Conservation (phyloP, 805 yeast genomes). For the Clavispora phyllophila region DNA sequence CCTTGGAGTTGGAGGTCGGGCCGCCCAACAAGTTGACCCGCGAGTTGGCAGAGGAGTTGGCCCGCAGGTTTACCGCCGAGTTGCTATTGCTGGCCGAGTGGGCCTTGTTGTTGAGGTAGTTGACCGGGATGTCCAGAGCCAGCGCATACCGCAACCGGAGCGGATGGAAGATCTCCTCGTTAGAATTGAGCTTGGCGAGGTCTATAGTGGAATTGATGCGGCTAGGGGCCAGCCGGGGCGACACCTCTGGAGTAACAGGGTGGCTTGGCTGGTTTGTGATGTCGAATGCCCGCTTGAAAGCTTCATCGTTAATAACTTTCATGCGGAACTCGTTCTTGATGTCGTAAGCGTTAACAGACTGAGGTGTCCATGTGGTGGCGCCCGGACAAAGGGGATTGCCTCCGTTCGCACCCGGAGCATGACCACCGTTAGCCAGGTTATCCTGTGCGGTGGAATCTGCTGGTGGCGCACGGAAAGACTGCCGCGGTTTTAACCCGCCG, state of each 20-base stretch:
- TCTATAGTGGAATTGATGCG: constrained; percentile 38
- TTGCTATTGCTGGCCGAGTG: constrained; percentile 31
- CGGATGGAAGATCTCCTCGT: constrained; percentile 35
- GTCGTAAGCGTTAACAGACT: constrained; percentile 19
- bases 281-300: constrained; percentile 29
- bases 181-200: constrained; percentile 27
- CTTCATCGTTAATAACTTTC: constrained; percentile 34
- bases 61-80: constrained; percentile 11
- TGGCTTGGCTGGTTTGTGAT: constrained; percentile 27
- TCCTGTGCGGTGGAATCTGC: constrained; percentile 13
- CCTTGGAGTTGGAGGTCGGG: not conserved
- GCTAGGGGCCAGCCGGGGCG: constrained; percentile 39
- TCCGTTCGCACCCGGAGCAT: constrained; percentile 5
- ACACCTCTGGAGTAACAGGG: constrained; percentile 38
- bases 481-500: constrained; percentile 22
- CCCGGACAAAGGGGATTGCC: constrained; percentile 32
- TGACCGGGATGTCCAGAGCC: constrained; percentile 35
- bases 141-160: constrained; percentile 34
- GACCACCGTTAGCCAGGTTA: constrained; percentile 1
- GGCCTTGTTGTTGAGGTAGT: constrained; percentile 33
- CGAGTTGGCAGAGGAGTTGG: constrained; percentile 12
- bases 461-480: constrained; percentile 24
- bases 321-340: constrained; percentile 31
- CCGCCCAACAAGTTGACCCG: not conserved
- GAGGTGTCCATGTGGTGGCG: constrained; percentile 38